phyloP scores from a whole-genome alignment of 108 stramenopile species.

The Poteriospumella lacustris region DNA sequence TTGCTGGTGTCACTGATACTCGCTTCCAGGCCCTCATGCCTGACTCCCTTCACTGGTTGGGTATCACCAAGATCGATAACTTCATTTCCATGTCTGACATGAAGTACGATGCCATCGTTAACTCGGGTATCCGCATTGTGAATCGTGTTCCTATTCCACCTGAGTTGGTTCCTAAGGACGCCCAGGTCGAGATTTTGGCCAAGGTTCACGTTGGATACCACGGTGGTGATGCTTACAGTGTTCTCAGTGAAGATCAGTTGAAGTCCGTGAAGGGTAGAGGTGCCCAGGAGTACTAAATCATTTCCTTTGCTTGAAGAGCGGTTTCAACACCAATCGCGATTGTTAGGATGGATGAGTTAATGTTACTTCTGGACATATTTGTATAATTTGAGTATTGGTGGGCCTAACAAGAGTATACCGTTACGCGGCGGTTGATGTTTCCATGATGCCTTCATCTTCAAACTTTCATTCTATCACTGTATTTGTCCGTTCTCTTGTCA shows the following conservation, averaged over 20 bases:
- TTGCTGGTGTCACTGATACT: slow-evolving; percentile 66
- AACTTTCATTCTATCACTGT: too few species aligned
- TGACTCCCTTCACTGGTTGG: slow-evolving; percentile 80
- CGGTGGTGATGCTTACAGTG: slow-evolving; percentile 79
- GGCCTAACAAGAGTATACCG: too few species aligned
- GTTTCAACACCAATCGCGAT: too few species aligned
- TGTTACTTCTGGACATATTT: too few species aligned
- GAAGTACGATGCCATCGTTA: slow-evolving; percentile 97
- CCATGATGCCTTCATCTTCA: too few species aligned
- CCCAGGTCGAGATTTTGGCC: slow-evolving; percentile 97
- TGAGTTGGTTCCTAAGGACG: slow-evolving; percentile 91
- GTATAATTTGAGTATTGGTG: too few species aligned
- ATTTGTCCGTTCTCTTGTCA: too few species aligned
- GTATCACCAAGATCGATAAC: slow-evolving; percentile 85
- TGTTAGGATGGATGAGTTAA: too few species aligned
- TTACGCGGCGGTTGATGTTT: too few species aligned
- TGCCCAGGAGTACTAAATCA: not conserved
- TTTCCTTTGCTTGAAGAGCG: not conserved
- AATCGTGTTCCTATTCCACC: slow-evolving; percentile 94
- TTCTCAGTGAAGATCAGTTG: slow-evolving; percentile 70
- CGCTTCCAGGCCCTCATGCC: slow-evolving; percentile 97
- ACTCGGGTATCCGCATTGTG: slow-evolving; percentile 90
- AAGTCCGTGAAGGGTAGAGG: slow-evolving; percentile 77
- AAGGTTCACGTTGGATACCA: slow-evolving; percentile 84
- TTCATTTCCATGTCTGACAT: slow-evolving; percentile 98